A percentile compares a stretch with the other conserved stretches of the same genome.
These are phyloP conservation scores for Dunaliella primolecta DNA, from an alignment of 139 green algal genomes.

Conservation along the genomic window DNA sequence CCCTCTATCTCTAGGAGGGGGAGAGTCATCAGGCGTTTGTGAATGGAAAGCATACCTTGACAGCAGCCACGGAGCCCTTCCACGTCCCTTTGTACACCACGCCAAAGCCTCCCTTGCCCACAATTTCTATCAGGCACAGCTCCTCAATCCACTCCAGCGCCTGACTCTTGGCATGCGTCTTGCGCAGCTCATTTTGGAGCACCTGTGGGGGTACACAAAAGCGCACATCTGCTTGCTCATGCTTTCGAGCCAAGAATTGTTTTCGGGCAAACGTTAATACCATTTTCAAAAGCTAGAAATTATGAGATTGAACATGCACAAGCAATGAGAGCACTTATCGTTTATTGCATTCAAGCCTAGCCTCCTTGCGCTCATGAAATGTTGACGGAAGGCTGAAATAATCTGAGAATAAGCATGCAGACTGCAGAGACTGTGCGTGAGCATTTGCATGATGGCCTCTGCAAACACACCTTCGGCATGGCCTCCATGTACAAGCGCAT, in stretches of 20 bases:
- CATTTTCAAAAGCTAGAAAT: background rate
- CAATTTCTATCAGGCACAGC: conserved; percentile 49
- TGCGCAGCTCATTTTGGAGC: conserved; percentile 63
- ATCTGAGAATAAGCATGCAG: too few relatives aligned
- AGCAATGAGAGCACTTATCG: too few relatives aligned
- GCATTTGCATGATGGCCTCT: too few relatives aligned
- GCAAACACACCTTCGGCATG: conserved; percentile 54
- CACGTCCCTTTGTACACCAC: conserved; percentile 64
- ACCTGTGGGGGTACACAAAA: too few relatives aligned
- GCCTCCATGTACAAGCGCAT: conserved; percentile 56
- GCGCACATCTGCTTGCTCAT: background rate
- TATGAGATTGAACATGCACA: background rate
- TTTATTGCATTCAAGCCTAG: too few relatives aligned
- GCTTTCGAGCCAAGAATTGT: background rate
- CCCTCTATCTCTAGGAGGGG: conserved; percentile 51
- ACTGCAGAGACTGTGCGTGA: too few relatives aligned
- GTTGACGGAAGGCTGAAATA: too few relatives aligned
- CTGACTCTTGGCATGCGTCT: conserved; percentile 46
- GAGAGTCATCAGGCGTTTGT: too few relatives aligned
- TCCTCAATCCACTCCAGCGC: conserved; percentile 55
- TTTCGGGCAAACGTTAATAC: background rate
- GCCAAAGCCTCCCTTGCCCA: conserved; percentile 60
- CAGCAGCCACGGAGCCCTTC: conserved; percentile 55
- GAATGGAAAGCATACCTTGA: conserved; percentile 57
- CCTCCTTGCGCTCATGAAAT: too few relatives aligned